phyloP scores from a whole-genome alignment of 129 eudicot species.

The Flaveria linearis region DNA sequence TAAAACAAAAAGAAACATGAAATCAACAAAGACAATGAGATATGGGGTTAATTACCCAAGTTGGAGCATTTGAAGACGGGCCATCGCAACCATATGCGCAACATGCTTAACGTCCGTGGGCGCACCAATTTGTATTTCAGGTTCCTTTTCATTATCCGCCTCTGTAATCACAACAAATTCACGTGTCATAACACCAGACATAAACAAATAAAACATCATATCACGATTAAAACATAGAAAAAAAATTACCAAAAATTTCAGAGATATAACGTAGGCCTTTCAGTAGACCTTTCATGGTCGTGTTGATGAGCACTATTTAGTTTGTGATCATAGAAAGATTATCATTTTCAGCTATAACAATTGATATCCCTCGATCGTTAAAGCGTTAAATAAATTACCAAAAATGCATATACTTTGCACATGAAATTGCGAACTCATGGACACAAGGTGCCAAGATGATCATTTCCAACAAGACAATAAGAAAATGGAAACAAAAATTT shows the following conservation, averaged over 20 bases:
- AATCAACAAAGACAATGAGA: too few species aligned
- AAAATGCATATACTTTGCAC: neutral
- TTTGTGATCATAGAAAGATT: neutral
- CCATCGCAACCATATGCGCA: slow-evolving; percentile 94
- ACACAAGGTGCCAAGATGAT: slow-evolving; percentile 22
- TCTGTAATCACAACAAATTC: slow-evolving; percentile 1
- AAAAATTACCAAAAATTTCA: slow-evolving; percentile 38
- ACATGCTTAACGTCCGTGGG: slow-evolving; percentile 98
- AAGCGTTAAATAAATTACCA: neutral
- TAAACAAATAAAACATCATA: neutral
- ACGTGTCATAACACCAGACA: neutral
- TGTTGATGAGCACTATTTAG: slow-evolving; percentile 7
- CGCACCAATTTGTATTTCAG: slow-evolving; percentile 72
- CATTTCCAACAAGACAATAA: neutral
- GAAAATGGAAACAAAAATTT: neutral
- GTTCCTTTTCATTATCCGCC: slow-evolving; percentile 68
- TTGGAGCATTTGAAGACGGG: slow-evolving; percentile 52
- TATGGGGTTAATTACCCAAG: slow-evolving; percentile 55
- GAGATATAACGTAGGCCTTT: slow-evolving; percentile 53
- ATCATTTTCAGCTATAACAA: slow-evolving; percentile 8
- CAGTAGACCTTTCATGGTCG: slow-evolving; percentile 48
- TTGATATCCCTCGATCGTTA: neutral
- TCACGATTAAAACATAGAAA: neutral
- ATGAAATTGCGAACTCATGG: slow-evolving; percentile 19
- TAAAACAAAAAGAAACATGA: too few species aligned